A percentile compares a stretch with the other conserved stretches of the same genome.
These are phyloP conservation scores for Tuber microsphaerosporum DNA, from an alignment of 495 filamentous ascomycete species.

Conservation along the genomic window DNA sequence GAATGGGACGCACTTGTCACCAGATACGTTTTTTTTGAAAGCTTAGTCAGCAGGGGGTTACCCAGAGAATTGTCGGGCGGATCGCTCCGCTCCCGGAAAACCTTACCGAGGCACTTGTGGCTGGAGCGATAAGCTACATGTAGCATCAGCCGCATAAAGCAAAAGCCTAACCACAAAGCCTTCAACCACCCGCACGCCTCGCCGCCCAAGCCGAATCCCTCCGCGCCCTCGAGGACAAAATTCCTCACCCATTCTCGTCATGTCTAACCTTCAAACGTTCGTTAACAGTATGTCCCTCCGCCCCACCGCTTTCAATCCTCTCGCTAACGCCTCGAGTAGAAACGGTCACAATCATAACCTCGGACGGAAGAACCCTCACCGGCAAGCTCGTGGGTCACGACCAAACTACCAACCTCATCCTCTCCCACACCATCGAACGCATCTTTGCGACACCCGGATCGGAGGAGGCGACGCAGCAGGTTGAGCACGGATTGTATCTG, in stretches of 20 bases:
- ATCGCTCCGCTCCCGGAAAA: neutral
- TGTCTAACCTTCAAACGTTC: conserved; percentile 59
- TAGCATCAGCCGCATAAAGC: neutral
- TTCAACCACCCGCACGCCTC: neutral
- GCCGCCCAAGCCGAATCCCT: neutral
- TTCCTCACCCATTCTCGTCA: conserved; percentile 34
- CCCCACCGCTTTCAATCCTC: conserved; percentile 4
- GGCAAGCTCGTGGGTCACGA: conserved; percentile 82
- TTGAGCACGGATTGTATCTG: conserved; percentile 80
- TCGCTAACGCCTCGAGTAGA: conserved; percentile 50
- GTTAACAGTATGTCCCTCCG: conserved; percentile 53
- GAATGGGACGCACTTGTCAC: no score
- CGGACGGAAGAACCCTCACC: conserved; percentile 81
- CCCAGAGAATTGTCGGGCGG: no score
- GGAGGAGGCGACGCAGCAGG: conserved; percentile 74
- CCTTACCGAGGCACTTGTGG: neutral
- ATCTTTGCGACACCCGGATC: conserved; percentile 55
- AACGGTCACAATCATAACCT: conserved; percentile 82
- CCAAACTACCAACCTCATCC: conserved; percentile 85
- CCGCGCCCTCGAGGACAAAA: neutral
- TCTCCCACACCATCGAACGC: conserved; percentile 76
- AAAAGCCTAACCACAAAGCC: neutral
- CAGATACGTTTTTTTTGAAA: no score
- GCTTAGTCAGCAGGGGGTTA: no score
- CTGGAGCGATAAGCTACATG: neutral